Percentiles rank a stretch among this genome's conserved stretches.
Conservation (phyloP, 2,329 filamentous ascomycete genomes). For the Penicillium sp. region DNA sequence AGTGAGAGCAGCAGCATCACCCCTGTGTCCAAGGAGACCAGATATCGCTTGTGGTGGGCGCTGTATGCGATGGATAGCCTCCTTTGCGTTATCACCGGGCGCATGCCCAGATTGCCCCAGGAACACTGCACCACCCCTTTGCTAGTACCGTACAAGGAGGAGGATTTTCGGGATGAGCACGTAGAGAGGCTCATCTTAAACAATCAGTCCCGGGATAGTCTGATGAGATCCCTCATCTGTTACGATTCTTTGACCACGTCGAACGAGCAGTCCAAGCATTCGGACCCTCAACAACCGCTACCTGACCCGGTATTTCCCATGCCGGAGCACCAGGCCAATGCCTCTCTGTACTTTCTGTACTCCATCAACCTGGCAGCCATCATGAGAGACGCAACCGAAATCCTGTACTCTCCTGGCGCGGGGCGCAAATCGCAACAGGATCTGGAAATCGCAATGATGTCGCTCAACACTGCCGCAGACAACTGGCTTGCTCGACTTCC, state of each 20-base stretch:
- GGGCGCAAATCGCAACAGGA: neutral
- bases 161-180: slow-evolving; percentile 3
- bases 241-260: neutral
- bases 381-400: slow-evolving; percentile 6
- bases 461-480: slow-evolving; percentile 4
- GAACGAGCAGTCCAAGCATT: neutral
- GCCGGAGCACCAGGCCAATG: neutral
- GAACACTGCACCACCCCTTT: slow-evolving; percentile 7
- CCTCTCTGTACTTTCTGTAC: slow-evolving; percentile 4
- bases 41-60: slow-evolving; percentile 10
- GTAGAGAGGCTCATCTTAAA: neutral
- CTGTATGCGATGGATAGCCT: slow-evolving; percentile 4
- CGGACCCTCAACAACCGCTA: neutral
- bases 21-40: slow-evolving; percentile 6
- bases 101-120: slow-evolving; percentile 2
- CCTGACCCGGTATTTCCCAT: neutral
- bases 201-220: neutral
- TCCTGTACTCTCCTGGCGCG: slow-evolving; percentile 3
- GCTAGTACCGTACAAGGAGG: slow-evolving; percentile 4
- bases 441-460: slow-evolving; percentile 1
- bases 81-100: slow-evolving; percentile 6
- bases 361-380: slow-evolving; percentile 5
- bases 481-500: slow-evolving; percentile 6
- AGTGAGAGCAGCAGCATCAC: slow-evolving; percentile 1
- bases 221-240: neutral